Evolutionary conservation across 1,139 yeast species (phyloP).

Genomic region (Suhomyces ambrosiae): DNA sequence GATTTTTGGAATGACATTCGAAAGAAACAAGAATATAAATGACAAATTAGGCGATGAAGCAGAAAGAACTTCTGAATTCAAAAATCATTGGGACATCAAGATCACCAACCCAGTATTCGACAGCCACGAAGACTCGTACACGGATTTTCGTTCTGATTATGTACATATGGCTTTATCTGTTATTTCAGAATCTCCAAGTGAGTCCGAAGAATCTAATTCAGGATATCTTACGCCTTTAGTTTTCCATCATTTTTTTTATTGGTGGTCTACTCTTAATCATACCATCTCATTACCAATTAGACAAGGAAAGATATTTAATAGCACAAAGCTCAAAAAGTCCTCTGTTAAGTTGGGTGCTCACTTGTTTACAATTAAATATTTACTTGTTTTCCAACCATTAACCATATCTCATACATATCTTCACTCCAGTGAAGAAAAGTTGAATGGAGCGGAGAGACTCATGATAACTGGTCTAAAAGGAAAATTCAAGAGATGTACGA

Average conservation of each 20-base stretch:
- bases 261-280: conserved; percentile 84
- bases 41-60: conserved; percentile 31
- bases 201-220: conserved; percentile 58
- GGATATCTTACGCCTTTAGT: conserved; percentile 76
- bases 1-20: conserved; percentile 46
- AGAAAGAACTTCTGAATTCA: conserved; percentile 36
- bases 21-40: conserved; percentile 31
- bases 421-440: conserved; percentile 51
- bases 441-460: conserved; percentile 48
- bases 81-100: conserved; percentile 46
- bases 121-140: conserved; percentile 48
- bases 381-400: conserved; percentile 70
- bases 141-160: conserved; percentile 43
- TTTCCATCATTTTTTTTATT: conserved; percentile 65
- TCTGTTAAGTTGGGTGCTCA: conserved; percentile 74
- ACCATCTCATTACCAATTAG: conserved; percentile 74
- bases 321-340: conserved; percentile 28
- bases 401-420: conserved; percentile 71
- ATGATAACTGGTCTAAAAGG: conserved; percentile 82
- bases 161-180: conserved; percentile 48
- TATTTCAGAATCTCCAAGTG: conserved; percentile 34
- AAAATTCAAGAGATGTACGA: conserved; percentile 59
- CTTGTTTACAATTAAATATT: conserved; percentile 78
- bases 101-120: conserved; percentile 45
- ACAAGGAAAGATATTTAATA: conserved; percentile 62